Conservation (phyloP, 345 rosid species). For the Gossypium bickii region DNA sequence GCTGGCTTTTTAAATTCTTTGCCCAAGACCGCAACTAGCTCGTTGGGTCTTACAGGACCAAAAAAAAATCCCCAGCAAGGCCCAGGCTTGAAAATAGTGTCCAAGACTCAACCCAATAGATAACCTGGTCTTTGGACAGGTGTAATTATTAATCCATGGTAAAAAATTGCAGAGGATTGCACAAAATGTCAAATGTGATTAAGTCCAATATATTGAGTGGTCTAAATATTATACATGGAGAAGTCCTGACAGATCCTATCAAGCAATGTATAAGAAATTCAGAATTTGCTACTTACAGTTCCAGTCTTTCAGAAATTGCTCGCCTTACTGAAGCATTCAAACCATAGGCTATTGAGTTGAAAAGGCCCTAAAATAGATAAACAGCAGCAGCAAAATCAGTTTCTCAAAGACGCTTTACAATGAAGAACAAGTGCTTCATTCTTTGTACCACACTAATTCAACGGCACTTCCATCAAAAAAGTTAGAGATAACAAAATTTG, state of each 20-base stretch:
- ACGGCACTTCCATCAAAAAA: neutral
- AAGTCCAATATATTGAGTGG: neutral
- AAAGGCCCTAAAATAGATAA: conserved; percentile 57
- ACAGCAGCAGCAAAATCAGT: neutral
- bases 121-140: neutral
- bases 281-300: conserved; percentile 54
- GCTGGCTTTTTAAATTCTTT: neutral
- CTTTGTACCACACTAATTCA: neutral
- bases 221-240: neutral
- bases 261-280: neutral
- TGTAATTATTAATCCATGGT: neutral
- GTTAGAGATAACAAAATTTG: neutral
- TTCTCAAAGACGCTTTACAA: neutral
- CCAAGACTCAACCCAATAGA: neutral
- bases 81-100: neutral
- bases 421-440: neutral
- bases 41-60: neutral
- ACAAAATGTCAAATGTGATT: neutral
- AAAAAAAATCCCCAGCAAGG: neutral
- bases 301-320: conserved; percentile 75
- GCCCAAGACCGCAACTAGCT: neutral
- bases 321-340: conserved; percentile 86
- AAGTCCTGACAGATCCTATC: neutral
- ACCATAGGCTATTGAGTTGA: conserved; percentile 95
- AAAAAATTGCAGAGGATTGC: neutral